These are phyloP conservation scores for Aphanomyces invadans DNA, from an alignment of 352 stramenopile genomes.

Conservation along the genomic window DNA sequence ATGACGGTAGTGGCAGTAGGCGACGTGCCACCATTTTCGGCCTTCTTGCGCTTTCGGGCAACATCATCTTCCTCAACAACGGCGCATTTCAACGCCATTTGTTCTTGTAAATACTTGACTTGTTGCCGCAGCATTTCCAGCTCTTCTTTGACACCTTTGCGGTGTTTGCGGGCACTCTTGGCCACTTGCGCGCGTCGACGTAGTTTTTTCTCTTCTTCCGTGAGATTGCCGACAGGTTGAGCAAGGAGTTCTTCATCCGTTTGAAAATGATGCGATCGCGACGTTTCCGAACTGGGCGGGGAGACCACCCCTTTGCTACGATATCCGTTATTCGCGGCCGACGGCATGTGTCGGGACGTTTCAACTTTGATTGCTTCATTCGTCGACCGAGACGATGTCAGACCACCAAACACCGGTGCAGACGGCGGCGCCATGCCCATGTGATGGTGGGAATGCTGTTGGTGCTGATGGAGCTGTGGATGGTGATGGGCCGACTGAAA, in stretches of 20 bases:
- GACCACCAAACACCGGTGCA: background rate
- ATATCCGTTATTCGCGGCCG: background rate
- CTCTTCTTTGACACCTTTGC: constrained; percentile 54
- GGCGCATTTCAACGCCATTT: constrained; percentile 40
- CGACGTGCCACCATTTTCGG: background rate
- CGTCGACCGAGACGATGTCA: background rate
- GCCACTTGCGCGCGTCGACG: constrained; percentile 67
- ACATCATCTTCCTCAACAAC: constrained; percentile 32
- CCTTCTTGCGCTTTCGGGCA: background rate
- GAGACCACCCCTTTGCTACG: background rate
- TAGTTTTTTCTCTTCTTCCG: constrained; percentile 77
- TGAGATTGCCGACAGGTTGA: constrained; percentile 70
- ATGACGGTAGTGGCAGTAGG: background rate
- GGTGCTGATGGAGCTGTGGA: background rate
- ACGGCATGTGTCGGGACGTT: background rate
- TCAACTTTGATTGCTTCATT: background rate
- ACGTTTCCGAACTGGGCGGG: constrained; percentile 11
- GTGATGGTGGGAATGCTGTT: background rate
- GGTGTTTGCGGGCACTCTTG: constrained; percentile 75
- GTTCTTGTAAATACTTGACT: constrained; percentile 64
- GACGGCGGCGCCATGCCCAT: background rate
- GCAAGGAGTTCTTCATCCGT: constrained; percentile 62
- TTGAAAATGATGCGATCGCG: constrained; percentile 17
- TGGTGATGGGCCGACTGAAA: background rate
- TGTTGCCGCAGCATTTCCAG: constrained; percentile 59